Base-by-base conservation (phyloP, 306 rosid genomes). In the Acacia crassicarpa region DNA sequence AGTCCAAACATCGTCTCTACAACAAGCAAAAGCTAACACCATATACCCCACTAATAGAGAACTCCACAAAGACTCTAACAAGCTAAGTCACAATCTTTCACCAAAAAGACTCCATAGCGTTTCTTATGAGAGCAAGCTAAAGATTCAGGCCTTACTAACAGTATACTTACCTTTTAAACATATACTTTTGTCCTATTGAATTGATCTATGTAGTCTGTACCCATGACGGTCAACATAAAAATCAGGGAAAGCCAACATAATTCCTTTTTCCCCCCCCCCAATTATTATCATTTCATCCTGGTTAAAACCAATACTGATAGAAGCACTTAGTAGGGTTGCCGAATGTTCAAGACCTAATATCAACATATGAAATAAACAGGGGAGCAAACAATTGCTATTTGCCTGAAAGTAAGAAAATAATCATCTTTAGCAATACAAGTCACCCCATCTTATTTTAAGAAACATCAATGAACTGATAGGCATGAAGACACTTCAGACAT, bases 81-180 rank as follows among this genome's bases (percentile, higher is more conserved):
- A 70, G 20, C 40, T 38, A 62, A 78, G 25, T 33, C 51, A 17
- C 68, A 72, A 32, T 27, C 79, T 33, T 62, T 58, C 44, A 13
- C 61, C 61, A 17, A 19, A 66, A 73, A 66, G 65, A 56, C 38
- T 73, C 80, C 45, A 22, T 67, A 27, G 61, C 72, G 48, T 59
- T 53, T 54, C 82, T 53, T 32, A 23, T 62, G 74, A 79, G 38
- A 53, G 73, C 76, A 67, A 78, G 30, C 7, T 22, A 77, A 76
- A 27, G 41, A 82, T 33, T 30, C 74, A 43, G 4, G 27, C 65
- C 32, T 69, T 13, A 76, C 27, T 77, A 25, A 23, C 16, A 61
- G 32, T 8, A 22, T 8, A 59, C 33, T 59, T 61, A 61, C 7
- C 33, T 12, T 61, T 61, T 23, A 23, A 61, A 25, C 17, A 23